Base-by-base conservation (phyloP, 768 basidiomycete genomes). In the Amanita inopinata region DNA sequence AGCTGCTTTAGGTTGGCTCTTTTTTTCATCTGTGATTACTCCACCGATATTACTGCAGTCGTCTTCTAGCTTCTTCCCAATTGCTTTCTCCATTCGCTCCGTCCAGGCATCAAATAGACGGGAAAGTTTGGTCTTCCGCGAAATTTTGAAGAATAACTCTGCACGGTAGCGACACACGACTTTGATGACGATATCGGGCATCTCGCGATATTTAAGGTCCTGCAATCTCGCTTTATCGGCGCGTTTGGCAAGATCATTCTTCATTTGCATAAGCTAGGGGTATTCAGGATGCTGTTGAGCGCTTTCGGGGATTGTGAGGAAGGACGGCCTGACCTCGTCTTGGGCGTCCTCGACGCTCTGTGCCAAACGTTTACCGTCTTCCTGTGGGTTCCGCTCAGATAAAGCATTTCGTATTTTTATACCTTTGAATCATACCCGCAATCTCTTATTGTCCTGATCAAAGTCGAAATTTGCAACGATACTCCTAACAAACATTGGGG, bases 71-170 rank as follows among this genome's bases (percentile, higher is more conserved):
- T 71, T 77, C 63, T 73, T 73, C 45, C 71, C 55, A 15, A 59
- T 61, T 7, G 65, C 64, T 49, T 66, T 64, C 57, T 88, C 87
- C 89, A 92, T 92, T 49, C 88, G 72, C 38, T 85, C 84, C 19
- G 85, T 87, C 87, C 88, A 91, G 22, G 87, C 83, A 52, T 78
- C 82, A 60, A 91, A 88, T 43, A 91, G 69, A 43, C 83, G 73
- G 43, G 80, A 78, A 24, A 92, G 68, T 57, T 88, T 90, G 19
- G 85, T 88, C 63, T 90, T 90, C 58, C 89, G 82, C 6, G 85
- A 86, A 50, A 92, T 87, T 61, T 89, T 91, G 76, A 92, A 92
- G 67, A 86, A 89, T 31, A 92, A 71, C 54, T 92, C 88, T 3
- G 88, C 86, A 33, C 89, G 83, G 57, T 90, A 90, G 52, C 83